phyloP scores from a whole-genome alignment of 2,329 filamentous ascomycete species.

The Annulohypoxylon truncatum region DNA sequence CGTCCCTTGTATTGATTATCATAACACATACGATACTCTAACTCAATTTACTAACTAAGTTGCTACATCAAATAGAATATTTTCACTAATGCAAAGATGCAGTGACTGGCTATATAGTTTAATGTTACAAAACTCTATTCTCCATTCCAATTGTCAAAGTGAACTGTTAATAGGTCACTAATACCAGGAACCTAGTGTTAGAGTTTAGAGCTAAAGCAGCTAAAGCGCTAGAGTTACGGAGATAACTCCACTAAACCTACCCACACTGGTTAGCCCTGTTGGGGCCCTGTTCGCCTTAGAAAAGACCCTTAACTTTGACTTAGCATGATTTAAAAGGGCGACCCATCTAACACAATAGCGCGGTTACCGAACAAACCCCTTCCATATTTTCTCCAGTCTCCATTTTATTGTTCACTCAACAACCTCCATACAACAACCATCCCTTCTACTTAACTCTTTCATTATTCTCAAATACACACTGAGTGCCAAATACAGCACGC shows the following conservation, averaged over 20 bases:
- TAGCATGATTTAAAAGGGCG: slow-evolving; percentile 14
- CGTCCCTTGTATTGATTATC: no score
- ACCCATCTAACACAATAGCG: slow-evolving; percentile 32
- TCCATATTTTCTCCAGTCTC: slow-evolving; percentile 7
- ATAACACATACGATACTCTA: background rate
- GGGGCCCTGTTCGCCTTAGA: background rate
- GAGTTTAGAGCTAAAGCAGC: slow-evolving; percentile 1
- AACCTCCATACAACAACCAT: slow-evolving; percentile 1
- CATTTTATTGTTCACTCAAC: background rate
- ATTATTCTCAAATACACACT: slow-evolving; percentile 10
- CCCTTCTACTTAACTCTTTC: background rate
- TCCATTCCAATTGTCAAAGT: background rate
- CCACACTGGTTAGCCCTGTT: background rate
- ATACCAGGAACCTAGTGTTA: background rate
- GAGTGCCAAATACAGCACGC: background rate
- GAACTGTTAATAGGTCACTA: background rate
- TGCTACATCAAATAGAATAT: background rate
- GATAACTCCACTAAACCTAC: slow-evolving; percentile 19
- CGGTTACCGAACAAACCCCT: slow-evolving; percentile 10
- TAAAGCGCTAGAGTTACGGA: slow-evolving; percentile 1
- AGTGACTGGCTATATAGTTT: no score
- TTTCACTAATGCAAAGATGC: no score
- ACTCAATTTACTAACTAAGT: no score
- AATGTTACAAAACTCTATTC: no score
- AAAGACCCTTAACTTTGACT: slow-evolving; percentile 20